A percentile compares a stretch with the other conserved stretches of the same genome.
Evolutionary conservation across 2,329 filamentous ascomycete genomes (phyloP).

Genomic region (Xylariaceae sp.): DNA sequence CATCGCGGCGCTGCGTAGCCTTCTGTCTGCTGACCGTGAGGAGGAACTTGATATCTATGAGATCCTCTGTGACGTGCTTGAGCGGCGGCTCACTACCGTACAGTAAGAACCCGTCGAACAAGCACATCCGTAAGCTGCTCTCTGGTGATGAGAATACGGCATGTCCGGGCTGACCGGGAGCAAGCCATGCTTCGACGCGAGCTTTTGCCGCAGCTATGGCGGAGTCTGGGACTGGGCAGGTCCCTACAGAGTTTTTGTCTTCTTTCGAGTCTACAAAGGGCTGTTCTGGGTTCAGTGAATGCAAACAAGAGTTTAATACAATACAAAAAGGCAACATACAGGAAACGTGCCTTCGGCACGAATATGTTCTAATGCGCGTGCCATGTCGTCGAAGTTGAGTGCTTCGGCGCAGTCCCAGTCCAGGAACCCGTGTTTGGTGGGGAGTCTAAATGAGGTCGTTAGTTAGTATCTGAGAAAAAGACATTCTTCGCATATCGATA

Average conservation of each 20-base stretch:
- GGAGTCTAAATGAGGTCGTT: conserved; percentile 40
- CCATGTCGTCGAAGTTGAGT: conserved; percentile 67
- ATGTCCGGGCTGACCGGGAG: conserved; percentile 42
- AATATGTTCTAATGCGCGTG: conserved; percentile 65
- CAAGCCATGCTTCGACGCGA: conserved; percentile 45
- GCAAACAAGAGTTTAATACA: background rate
- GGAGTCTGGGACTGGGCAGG: conserved; percentile 47
- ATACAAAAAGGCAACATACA: conserved; percentile 39
- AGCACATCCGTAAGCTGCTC: conserved; percentile 50
- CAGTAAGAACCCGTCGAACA: conserved; percentile 87
- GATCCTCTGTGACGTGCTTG: conserved; percentile 43
- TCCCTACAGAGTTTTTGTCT: conserved; percentile 59
- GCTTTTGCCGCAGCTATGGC: conserved; percentile 44
- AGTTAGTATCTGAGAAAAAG: too few species aligned
- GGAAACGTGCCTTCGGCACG: conserved; percentile 62
- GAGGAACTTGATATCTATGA: conserved; percentile 75
- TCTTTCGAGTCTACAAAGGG: conserved; percentile 53
- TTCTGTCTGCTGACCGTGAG: conserved; percentile 63
- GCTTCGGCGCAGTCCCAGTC: conserved; percentile 92
- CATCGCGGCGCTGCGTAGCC: conserved; percentile 63
- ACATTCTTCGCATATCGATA: background rate
- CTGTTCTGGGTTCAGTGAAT: conserved; percentile 28
- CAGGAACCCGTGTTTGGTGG: conserved; percentile 56
- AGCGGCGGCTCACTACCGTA: conserved; percentile 50
- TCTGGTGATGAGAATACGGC: conserved; percentile 13